Percentiles rank a stretch among this genome's conserved stretches.
phyloP scores from a whole-genome alignment of 768 basidiomycete species.

The Heimioporus sp. region DNA sequence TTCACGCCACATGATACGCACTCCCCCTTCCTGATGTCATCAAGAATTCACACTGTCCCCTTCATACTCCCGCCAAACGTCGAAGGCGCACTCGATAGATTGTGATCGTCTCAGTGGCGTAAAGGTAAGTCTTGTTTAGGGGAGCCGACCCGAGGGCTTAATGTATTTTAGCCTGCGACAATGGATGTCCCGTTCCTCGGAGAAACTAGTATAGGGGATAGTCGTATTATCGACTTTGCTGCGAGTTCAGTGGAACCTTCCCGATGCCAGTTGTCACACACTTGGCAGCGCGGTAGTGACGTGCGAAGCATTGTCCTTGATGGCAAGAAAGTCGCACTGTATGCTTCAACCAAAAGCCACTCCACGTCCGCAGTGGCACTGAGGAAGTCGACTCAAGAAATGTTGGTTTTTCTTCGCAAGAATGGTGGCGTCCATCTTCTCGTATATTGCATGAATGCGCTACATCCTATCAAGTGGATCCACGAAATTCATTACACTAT shows the following conservation, averaged over 20 bases:
- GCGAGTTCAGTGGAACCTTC: conserved; percentile 3
- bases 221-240: conserved; percentile 20
- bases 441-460: conserved; percentile 20
- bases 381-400: conserved; percentile 4
- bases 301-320: conserved; percentile 11
- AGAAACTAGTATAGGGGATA: conserved; percentile 16
- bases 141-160: too few relatives aligned
- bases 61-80: conserved; percentile 10
- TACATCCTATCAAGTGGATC: conserved; percentile 10
- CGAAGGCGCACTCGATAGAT: conserved; percentile 11
- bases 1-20: conserved; percentile 3
- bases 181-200: conserved; percentile 22
- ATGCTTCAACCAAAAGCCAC: conserved; percentile 3
- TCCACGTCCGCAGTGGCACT: background rate
- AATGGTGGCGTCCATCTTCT: conserved; percentile 17
- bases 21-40: background rate
- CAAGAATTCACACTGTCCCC: conserved; percentile 10
- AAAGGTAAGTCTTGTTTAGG: too few relatives aligned
- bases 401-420: conserved; percentile 9
- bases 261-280: background rate
- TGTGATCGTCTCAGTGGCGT: background rate
- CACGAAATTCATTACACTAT: conserved; percentile 11
- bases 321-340: conserved; percentile 14
- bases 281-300: conserved; percentile 1
- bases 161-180: conserved; percentile 3